These are phyloP conservation scores for Myriangium duriaei DNA, from an alignment of 2,329 filamentous ascomycete species.

Conservation along the genomic window DNA sequence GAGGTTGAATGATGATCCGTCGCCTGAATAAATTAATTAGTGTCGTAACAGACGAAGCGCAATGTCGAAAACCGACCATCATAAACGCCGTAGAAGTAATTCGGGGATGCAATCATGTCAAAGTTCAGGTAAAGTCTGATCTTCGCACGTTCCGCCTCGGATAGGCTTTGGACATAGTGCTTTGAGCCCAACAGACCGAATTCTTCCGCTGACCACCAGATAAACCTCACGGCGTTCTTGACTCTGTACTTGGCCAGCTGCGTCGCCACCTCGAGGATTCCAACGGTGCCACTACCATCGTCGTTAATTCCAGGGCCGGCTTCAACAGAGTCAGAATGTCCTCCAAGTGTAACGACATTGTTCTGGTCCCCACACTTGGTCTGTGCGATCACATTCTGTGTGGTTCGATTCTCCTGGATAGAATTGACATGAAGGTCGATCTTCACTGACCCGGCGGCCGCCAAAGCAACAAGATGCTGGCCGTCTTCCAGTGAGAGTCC, in stretches of 20 bases:
- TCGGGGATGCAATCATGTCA: constrained; percentile 58
- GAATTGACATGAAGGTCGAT: constrained; percentile 32
- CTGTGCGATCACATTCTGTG: constrained; percentile 48
- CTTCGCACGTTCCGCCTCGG: constrained; percentile 40
- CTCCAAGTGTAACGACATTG: constrained; percentile 47
- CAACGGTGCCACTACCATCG: constrained; percentile 56
- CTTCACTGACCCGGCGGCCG: constrained; percentile 28
- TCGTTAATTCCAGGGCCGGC: constrained; percentile 64
- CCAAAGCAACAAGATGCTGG: constrained; percentile 42
- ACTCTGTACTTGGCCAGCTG: constrained; percentile 58
- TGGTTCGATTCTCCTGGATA: constrained; percentile 35
- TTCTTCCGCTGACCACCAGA: constrained; percentile 53
- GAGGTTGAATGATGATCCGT: constrained; percentile 42
- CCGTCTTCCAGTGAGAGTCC: constrained; percentile 51
- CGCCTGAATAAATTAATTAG: no score
- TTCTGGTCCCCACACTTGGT: constrained; percentile 45
- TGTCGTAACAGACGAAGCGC: no score
- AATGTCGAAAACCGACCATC: no score
- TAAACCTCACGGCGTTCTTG: constrained; percentile 57
- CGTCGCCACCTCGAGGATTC: constrained; percentile 46
- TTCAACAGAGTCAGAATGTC: constrained; percentile 49
- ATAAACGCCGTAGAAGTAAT: constrained; percentile 44
- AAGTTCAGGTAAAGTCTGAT: constrained; percentile 58
- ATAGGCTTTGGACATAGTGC: constrained; percentile 41
- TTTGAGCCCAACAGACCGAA: constrained; percentile 49